A percentile compares a stretch with the other conserved stretches of the same genome.
phyloP scores from a whole-genome alignment of 2,329 filamentous ascomycete species.

The Aspergillus fischeri region DNA sequence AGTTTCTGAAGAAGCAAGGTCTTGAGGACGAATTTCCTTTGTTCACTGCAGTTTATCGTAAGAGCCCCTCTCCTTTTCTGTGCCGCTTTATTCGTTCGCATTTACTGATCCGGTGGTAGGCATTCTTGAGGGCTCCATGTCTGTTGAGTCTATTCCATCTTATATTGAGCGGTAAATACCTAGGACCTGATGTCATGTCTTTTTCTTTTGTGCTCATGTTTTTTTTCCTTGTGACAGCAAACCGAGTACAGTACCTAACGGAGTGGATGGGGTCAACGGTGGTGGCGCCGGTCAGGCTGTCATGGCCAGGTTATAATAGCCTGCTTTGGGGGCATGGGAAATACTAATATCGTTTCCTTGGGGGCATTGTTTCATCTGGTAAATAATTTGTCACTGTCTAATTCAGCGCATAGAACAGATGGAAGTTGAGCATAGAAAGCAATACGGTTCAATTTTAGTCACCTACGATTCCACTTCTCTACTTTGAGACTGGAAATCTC shows the following conservation, averaged over 20 bases:
- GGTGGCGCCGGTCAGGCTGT: constrained; percentile 10
- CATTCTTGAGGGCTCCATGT: constrained; percentile 71
- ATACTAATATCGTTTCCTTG: not conserved
- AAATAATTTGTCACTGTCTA: not conserved
- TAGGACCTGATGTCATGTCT: constrained; percentile 8
- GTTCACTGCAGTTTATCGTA: constrained; percentile 78
- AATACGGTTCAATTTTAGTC: not conserved
- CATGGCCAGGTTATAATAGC: constrained; percentile 15
- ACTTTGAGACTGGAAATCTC: not conserved
- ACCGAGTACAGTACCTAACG: constrained; percentile 9
- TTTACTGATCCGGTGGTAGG: constrained; percentile 39
- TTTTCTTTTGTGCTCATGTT: constrained; percentile 4
- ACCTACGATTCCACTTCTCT: not conserved
- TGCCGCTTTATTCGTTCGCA: constrained; percentile 9
- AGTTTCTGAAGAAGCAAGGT: constrained; percentile 74
- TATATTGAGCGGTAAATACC: constrained; percentile 51
- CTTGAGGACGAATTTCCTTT: constrained; percentile 82
- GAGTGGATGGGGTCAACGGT: constrained; percentile 5
- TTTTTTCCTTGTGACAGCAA: constrained; percentile 15
- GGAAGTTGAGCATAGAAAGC: constrained; percentile 8
- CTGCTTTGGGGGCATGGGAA: not conserved
- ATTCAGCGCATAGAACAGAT: not conserved
- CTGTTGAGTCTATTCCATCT: constrained; percentile 74
- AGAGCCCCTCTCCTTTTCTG: constrained; percentile 20
- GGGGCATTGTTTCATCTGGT: not conserved